These are phyloP conservation scores for Entamoeba invadens DNA, from an alignment of 208 protist genomes.

Conservation along the genomic window DNA sequence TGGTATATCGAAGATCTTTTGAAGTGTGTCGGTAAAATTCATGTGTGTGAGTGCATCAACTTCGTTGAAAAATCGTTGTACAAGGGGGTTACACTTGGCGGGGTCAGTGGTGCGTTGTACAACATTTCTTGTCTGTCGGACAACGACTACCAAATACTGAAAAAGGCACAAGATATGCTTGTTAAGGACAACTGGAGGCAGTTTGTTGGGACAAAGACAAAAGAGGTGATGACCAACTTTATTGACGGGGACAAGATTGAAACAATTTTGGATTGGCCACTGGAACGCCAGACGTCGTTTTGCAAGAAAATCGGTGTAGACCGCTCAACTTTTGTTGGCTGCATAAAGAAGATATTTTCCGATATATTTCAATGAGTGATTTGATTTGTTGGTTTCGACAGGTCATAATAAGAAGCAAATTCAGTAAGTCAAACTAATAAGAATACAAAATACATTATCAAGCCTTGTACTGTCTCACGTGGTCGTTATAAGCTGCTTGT, in stretches of 20 bases:
- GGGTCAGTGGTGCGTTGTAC: background rate
- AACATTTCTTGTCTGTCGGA: background rate
- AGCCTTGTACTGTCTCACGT: too few species aligned
- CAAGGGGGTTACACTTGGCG: background rate
- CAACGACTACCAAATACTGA: background rate
- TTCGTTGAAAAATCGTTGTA: background rate
- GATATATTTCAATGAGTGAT: too few species aligned
- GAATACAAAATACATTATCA: too few species aligned
- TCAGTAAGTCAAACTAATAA: too few species aligned
- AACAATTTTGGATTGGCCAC: background rate
- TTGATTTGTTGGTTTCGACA: too few species aligned
- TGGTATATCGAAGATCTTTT: background rate
- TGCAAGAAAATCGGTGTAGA: background rate
- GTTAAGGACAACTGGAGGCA: background rate
- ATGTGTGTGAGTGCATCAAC: background rate
- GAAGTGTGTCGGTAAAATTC: background rate
- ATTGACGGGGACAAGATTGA: background rate
- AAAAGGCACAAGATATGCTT: background rate
- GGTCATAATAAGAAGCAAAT: too few species aligned
- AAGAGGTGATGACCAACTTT: background rate
- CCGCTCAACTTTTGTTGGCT: too few species aligned
- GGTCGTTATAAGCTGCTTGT: too few species aligned
- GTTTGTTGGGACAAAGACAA: background rate
- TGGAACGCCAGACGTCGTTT: background rate
- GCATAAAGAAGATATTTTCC: too few species aligned